phyloP scores from a whole-genome alignment of 495 filamentous ascomycete genomes.

The Neurospora tetrasperma region DNA sequence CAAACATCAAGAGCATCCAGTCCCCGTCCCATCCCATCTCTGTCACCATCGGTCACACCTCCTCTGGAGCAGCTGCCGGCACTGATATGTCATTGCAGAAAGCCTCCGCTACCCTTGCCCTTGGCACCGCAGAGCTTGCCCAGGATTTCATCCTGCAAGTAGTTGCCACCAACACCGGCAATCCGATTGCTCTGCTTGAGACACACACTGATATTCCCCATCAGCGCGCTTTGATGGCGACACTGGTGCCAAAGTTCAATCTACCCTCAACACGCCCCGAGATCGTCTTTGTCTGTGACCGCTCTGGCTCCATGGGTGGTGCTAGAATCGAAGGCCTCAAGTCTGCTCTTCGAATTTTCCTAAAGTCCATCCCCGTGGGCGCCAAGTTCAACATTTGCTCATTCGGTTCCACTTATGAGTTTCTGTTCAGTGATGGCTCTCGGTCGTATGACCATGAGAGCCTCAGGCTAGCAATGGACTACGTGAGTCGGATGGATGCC shows the following conservation, averaged over 20 bases:
- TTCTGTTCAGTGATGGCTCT: constrained; percentile 48
- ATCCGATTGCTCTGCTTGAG: constrained; percentile 53
- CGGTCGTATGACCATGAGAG: constrained; percentile 41
- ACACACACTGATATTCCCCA: constrained; percentile 46
- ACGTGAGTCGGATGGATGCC: constrained; percentile 39
- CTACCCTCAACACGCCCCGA: constrained; percentile 46
- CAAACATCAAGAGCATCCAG: constrained; percentile 46
- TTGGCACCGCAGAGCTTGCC: constrained; percentile 36
- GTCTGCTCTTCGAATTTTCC: constrained; percentile 52
- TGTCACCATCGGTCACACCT: constrained; percentile 49
- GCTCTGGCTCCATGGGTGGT: constrained; percentile 52
- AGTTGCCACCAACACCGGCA: constrained; percentile 42
- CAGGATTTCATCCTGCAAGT: constrained; percentile 47
- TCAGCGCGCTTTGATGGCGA: constrained; percentile 57
- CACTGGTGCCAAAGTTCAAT: constrained; percentile 54
- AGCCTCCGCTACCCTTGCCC: constrained; percentile 51
- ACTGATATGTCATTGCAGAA: constrained; percentile 39
- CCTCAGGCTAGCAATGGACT: constrained; percentile 39
- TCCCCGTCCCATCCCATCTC: constrained; percentile 60
- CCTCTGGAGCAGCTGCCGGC: constrained; percentile 26
- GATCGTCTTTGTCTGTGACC: constrained; percentile 61
- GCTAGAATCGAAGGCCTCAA: constrained; percentile 44
- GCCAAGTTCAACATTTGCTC: constrained; percentile 67
- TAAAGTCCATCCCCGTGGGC: constrained; percentile 58
- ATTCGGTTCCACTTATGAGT: constrained; percentile 44